Evolutionary conservation across 495 filamentous ascomycete species (phyloP), one percentile per base, ranked within the genome.

Genomic region (Saxophila tyrrhenica): DNA sequence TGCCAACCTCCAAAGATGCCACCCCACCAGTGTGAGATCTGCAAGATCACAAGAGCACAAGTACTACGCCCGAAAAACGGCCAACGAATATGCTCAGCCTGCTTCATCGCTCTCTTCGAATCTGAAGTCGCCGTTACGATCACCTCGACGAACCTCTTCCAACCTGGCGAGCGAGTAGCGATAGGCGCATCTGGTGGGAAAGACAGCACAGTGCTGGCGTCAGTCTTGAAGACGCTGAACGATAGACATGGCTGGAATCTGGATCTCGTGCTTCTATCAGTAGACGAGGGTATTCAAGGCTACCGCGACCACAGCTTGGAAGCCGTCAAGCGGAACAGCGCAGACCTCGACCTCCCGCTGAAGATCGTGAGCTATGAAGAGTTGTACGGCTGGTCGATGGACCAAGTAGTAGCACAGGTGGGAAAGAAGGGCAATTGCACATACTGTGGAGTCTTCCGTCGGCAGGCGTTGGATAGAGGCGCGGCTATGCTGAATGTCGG

Each of bases 371-470:
- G 91, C 42, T 98, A 98, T 66, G 83, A 80, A 38, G 91, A 97
- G 66, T 75, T 98, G 3, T 98, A 97, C 67, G 92, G 94, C 1
- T 98, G 92, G 92, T 96, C 90, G 10, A 98, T 98, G 92, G 92
- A 98, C 67, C 86, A 96, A 61, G 92, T 98, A 13, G 92, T 98
- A 1, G 82, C 84, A 62, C 86, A 92, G 53, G 85, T 97, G 48
- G 94, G 94, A 23, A 96, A 96, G 69, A 96, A 95, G 70, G 94
- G 94, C 38, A 98, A 97, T 69, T 98, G 92, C 74, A 98, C 92
- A 25, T 97, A 97, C 67, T 98, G 92, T 64, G 92, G 92, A 2
- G 92, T 98, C 29, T 98, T 98, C 63, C 79, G 92, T 13, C 79
- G 92, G 45, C 92, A 98, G 73, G 92, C 92, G 13, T 75, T 98